phyloP scores from a whole-genome alignment of 352 stramenopile species.

The Pythium pyrilobum region DNA sequence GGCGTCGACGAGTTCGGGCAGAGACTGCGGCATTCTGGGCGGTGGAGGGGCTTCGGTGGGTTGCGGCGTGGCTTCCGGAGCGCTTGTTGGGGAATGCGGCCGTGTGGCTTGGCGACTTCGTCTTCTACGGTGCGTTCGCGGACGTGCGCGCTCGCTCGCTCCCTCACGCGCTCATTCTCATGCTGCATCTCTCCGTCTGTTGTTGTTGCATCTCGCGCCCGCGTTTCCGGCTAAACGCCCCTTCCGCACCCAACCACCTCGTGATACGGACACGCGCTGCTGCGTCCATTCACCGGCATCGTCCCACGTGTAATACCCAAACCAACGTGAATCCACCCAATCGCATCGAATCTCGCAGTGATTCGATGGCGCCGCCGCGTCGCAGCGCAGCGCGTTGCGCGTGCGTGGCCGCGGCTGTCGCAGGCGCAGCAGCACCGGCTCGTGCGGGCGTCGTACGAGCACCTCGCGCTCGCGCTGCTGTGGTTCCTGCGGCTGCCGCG shows the following conservation, averaged over 20 bases:
- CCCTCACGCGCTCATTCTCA: not conserved
- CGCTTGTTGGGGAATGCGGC: conserved; percentile 20
- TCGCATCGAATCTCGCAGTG: conserved; percentile 28
- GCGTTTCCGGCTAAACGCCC: not conserved
- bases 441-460: conserved; percentile 25
- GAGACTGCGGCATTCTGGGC: conserved; percentile 34
- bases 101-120: conserved; percentile 31
- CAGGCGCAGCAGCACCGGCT: conserved; percentile 14
- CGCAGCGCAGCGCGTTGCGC: conserved; percentile 28
- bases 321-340: too few species aligned
- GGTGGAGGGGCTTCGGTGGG: conserved; percentile 15
- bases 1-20: conserved; percentile 38
- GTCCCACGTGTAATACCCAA: conserved; percentile 7
- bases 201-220: not conserved
- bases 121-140: conserved; percentile 40
- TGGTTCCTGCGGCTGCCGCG: conserved; percentile 43
- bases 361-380: conserved; percentile 37
- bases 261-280: not conserved
- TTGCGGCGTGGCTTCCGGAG: conserved; percentile 38
- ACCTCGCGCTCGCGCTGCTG: conserved; percentile 30
- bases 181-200: not conserved
- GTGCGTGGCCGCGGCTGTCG: conserved; percentile 16
- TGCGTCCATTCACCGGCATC: not conserved
- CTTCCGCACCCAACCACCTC: conserved; percentile 5
- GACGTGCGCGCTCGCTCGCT: not conserved